Conservation (phyloP, 1,284 basidiomycete genomes). For the Ceratobasidium sp. region DNA sequence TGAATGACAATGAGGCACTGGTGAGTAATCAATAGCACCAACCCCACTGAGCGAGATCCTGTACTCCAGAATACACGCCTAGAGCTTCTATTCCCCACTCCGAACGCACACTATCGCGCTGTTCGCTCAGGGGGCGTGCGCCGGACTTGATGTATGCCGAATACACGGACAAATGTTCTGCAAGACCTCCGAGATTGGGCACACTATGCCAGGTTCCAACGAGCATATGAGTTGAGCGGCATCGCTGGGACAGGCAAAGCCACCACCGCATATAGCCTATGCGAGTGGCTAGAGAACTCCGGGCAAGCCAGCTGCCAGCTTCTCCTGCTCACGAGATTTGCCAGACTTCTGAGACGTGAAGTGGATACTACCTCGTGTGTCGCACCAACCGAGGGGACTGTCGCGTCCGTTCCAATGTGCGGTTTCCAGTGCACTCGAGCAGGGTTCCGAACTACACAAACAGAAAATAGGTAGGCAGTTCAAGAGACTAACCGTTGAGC, state of each 20-base stretch:
- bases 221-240: background rate
- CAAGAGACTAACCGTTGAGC: too few relatives aligned
- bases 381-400: too few relatives aligned
- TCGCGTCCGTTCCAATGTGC: too few relatives aligned
- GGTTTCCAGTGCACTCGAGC: too few relatives aligned
- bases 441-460: too few relatives aligned
- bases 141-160: background rate
- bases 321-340: constrained; percentile 10
- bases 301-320: background rate
- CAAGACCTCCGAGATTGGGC: background rate
- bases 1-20: background rate
- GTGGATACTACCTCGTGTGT: too few relatives aligned
- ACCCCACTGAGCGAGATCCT: background rate
- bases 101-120: too few relatives aligned
- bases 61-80: background rate
- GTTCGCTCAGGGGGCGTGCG: background rate
- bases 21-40: background rate
- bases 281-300: background rate
- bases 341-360: too few relatives aligned
- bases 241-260: too few relatives aligned
- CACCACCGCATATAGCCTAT: too few relatives aligned
- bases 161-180: background rate
- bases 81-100: background rate
- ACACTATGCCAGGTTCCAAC: background rate
- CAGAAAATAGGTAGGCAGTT: too few relatives aligned